Evolutionary conservation across 305 asterid genomes (phyloP), one percentile per base, ranked within the genome.

Genomic region (Withania somnifera): DNA sequence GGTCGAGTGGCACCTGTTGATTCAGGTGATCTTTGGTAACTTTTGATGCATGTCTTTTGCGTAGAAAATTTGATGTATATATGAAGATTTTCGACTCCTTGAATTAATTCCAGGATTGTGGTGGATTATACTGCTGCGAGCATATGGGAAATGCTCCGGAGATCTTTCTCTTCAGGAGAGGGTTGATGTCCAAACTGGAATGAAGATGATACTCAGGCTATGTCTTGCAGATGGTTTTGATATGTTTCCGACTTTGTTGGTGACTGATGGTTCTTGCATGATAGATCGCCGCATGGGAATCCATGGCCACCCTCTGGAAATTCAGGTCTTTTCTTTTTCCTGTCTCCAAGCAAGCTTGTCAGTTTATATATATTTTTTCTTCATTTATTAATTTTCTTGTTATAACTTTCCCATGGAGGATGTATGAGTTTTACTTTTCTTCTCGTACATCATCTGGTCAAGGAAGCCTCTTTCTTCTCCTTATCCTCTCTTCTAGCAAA

Each of bases 1-100:
- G 98, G 97, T 83, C 95, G 98, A 24, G 98, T 95, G 32, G 98
- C 98, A 11, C 98, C 98, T 67, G 97, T 93, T 79, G 98, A 95
- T 84, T 95, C 98, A 85, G 98, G 98, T 95, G 58, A 82, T 47
- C 50, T 83, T 83, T 80, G 81, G 61, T 14, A 66, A 28, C 75
- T 24, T 76, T 75, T 2, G 20, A 64, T 56, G 67, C 57, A 28
- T 54, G 47, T 45, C 58, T 53, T 20, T 87, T 82, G 71, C 61
- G 30, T 73, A 73, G 42, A 6, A 26, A 73, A 26, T 47, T 73
- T 75, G 4, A 2, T 52, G 47, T 50, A 10, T 50, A 32, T 17
- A 2, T 28, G 80, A 26, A 17, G 28, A 50, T 26, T 30, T 73
- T 11, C 28, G 28, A 17, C 61, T 50, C 61, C 24, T 1, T 75